phyloP scores from a whole-genome alignment of 164 flowering plant genomes.

The Liriodendron chinense region DNA sequence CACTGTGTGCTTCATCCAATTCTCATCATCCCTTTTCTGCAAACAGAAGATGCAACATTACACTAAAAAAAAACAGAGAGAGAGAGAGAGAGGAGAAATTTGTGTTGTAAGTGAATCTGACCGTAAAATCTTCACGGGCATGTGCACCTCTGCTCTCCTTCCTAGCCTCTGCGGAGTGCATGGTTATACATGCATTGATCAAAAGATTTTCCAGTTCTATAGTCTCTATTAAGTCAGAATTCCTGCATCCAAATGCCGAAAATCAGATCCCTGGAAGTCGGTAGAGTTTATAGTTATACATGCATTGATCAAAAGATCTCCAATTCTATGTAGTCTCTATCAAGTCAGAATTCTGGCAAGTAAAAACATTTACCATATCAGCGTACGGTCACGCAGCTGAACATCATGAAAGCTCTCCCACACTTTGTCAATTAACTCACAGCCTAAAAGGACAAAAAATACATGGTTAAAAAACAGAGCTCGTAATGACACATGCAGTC shows the following conservation, averaged over 20 bases:
- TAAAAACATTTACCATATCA: slow-evolving; percentile 67
- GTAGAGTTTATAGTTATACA: slow-evolving; percentile 44
- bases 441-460: slow-evolving; percentile 45
- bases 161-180: slow-evolving; percentile 99
- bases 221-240: slow-evolving; percentile 92
- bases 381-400: slow-evolving; percentile 69
- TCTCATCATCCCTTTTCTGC: slow-evolving; percentile 95
- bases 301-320: slow-evolving; percentile 94
- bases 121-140: slow-evolving; percentile 96
- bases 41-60: slow-evolving; percentile 11
- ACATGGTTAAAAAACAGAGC: background rate
- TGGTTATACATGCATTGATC: slow-evolving; percentile 91
- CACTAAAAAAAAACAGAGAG: background rate
- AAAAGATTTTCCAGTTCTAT: slow-evolving; percentile 91
- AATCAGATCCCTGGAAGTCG: background rate
- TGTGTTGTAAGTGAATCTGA: slow-evolving; percentile 28
- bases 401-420: slow-evolving; percentile 95
- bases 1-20: slow-evolving; percentile 94
- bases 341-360: background rate
- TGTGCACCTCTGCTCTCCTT: slow-evolving; percentile 99
- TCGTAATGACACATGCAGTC: background rate
- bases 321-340: slow-evolving; percentile 86
- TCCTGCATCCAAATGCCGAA: slow-evolving; percentile 48
- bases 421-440: slow-evolving; percentile 77
- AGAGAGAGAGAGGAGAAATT: background rate